Evolutionary conservation across 2,329 filamentous ascomycete genomes (phyloP), one percentile per base, ranked within the genome.

Genomic region (Volutella citrinella): DNA sequence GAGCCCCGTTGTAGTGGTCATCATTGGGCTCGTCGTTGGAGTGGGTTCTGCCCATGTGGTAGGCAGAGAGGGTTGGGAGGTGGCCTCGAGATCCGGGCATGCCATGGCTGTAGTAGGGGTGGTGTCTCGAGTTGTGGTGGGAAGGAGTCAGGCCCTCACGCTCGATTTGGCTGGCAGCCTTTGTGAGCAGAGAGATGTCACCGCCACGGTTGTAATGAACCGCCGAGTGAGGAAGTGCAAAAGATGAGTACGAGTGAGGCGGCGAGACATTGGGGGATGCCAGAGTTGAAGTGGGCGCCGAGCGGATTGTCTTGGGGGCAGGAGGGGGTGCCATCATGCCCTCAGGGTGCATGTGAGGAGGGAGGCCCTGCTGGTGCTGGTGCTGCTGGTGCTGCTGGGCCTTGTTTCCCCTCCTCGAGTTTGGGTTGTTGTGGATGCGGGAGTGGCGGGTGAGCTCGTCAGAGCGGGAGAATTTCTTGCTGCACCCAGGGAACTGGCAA

Each of bases 351-450:
- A 75, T 62, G 36, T 69, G 64, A 34, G 68, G 66, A 32, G 57
- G 53, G 26, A 60, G 39, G 34, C 66, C 64, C 46, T 63, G 60
- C 30, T 59, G 57, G 37, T 63, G 56, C 44, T 63, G 59, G 21
- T 51, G 51, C 33, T 60, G 57, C 30, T 60, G 58, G 28, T 63
- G 60, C 36, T 70, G 64, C 49, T 75, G 70, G 18, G 64, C 80
- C 72, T 95, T 95, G 74, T 95, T 94, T 48, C 88, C 90, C 57
- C 91, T 76, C 59, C 93, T 78, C 38, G 90, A 96, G 74, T 97
- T 97, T 39, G 93, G 91, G 68, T 97, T 98, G 79, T 87, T 96
- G 78, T 98, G 91, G 69, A 98, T 98, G 62, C 91, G 80, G 60
- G 91, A 96, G 68, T 98, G 91, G 42, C 91, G 83, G 43, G 93